These are phyloP conservation scores for Phaeophleospora eucalypticola DNA, from an alignment of 2,329 filamentous ascomycete species.

Conservation along the genomic window DNA sequence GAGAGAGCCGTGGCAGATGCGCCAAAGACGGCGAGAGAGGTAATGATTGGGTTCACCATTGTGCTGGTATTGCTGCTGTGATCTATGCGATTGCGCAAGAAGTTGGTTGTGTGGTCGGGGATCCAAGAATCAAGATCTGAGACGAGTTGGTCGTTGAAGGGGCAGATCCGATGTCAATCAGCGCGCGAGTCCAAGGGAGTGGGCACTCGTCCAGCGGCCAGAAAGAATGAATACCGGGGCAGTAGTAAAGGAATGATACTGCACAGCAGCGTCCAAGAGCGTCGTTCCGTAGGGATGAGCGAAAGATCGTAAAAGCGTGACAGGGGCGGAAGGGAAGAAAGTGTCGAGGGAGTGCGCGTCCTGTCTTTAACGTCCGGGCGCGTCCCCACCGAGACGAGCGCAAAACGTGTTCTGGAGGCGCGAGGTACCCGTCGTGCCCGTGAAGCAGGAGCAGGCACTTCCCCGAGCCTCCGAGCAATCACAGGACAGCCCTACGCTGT, in stretches of 20 bases:
- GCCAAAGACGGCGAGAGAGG: slow-evolving; percentile 25
- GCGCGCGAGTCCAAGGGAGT: slow-evolving; percentile 19
- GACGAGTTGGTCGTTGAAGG: neutral
- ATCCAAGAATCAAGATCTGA: neutral
- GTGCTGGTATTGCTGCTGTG: slow-evolving; percentile 8
- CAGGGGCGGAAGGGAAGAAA: slow-evolving; percentile 10
- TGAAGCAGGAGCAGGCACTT: slow-evolving; percentile 13
- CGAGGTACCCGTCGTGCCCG: slow-evolving; percentile 13
- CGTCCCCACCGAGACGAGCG: slow-evolving; percentile 8
- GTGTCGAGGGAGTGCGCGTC: slow-evolving; percentile 19
- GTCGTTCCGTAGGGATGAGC: slow-evolving; percentile 30
- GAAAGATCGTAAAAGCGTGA: too few relatives aligned
- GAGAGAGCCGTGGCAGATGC: slow-evolving; percentile 18
- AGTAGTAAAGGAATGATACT: slow-evolving; percentile 32
- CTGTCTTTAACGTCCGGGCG: slow-evolving; percentile 33
- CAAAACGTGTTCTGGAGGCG: slow-evolving; percentile 14
- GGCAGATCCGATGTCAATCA: neutral
- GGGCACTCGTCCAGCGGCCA: slow-evolving; percentile 16
- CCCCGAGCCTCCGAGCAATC: slow-evolving; percentile 9
- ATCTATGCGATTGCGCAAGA: slow-evolving; percentile 2
- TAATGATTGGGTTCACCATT: slow-evolving; percentile 23
- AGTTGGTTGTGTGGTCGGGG: neutral
- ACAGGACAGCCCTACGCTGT: slow-evolving; percentile 10
- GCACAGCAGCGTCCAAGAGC: slow-evolving; percentile 31
- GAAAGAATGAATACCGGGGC: slow-evolving; percentile 27